These are phyloP conservation scores for Nematodospora anomalae DNA, from an alignment of 1,139 yeast species.

Conservation along the genomic window DNA sequence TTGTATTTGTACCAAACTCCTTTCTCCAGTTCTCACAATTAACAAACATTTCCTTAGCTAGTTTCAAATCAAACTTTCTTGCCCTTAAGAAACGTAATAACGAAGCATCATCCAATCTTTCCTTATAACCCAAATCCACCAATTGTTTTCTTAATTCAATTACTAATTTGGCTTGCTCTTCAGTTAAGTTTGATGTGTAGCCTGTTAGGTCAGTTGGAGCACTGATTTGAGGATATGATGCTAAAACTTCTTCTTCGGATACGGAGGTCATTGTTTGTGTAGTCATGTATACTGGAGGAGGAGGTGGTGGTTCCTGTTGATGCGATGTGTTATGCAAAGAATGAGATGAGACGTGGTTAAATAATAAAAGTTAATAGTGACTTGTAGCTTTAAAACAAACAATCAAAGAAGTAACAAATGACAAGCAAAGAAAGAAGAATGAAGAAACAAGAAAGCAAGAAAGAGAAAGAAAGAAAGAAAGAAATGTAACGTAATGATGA, in stretches of 20 bases:
- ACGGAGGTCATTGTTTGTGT: constrained; percentile 12
- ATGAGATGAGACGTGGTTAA: not conserved
- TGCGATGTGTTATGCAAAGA: not conserved
- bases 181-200: constrained; percentile 76
- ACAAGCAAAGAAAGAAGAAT: not conserved
- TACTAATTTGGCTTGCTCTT: constrained; percentile 62
- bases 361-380: not conserved
- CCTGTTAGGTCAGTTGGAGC: constrained; percentile 68
- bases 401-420: too few species aligned
- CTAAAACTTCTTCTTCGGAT: constrained; percentile 31
- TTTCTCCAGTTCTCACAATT: constrained; percentile 92
- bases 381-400: not conserved
- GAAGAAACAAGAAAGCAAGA: not conserved
- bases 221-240: constrained; percentile 67
- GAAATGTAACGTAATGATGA: not conserved
- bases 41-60: constrained; percentile 79
- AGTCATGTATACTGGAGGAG: constrained; percentile 1
- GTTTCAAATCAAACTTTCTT: constrained; percentile 82
- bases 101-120: constrained; percentile 86
- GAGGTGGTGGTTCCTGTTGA: not conserved
- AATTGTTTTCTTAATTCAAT: constrained; percentile 59
- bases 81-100: constrained; percentile 91
- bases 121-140: constrained; percentile 61
- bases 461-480: not conserved
- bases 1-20: constrained; percentile 83